These are phyloP conservation scores for Sophora flavescens DNA, from an alignment of 306 rosid genomes.

Conservation along the genomic window DNA sequence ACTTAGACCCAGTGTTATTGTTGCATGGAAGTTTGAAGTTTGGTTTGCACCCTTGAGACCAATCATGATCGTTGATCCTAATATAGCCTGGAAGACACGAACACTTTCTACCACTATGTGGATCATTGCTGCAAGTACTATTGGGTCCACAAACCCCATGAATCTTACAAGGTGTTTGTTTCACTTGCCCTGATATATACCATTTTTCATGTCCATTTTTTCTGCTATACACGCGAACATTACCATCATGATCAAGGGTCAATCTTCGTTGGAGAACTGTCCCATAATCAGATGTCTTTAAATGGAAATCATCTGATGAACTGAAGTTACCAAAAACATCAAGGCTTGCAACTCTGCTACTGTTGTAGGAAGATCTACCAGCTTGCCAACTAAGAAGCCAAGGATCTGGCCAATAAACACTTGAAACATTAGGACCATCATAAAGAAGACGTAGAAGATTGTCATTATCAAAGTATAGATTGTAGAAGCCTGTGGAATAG, in stretches of 20 bases:
- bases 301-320: constrained; percentile 46
- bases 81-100: too few species aligned
- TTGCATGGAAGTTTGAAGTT: too few species aligned
- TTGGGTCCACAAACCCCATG: too few species aligned
- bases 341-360: constrained; percentile 43
- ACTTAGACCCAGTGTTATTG: too few species aligned
- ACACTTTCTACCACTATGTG: too few species aligned
- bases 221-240: constrained; percentile 23
- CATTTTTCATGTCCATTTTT: too few species aligned
- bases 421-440: constrained; percentile 48
- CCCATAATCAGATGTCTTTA: constrained; percentile 44
- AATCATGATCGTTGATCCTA: too few species aligned
- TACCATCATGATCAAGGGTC: constrained; percentile 52
- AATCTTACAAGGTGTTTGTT: too few species aligned
- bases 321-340: constrained; percentile 47
- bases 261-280: constrained; percentile 33
- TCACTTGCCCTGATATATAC: too few species aligned
- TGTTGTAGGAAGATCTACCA: constrained; percentile 47
- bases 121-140: too few species aligned
- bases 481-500: constrained; percentile 52
- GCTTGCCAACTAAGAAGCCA: constrained; percentile 41
- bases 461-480: constrained; percentile 43
- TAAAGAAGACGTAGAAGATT: constrained; percentile 48
- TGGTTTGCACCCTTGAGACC: too few species aligned
- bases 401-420: constrained; percentile 53